Conservation (phyloP, 345 rosid genomes). For the Salix udensis region DNA sequence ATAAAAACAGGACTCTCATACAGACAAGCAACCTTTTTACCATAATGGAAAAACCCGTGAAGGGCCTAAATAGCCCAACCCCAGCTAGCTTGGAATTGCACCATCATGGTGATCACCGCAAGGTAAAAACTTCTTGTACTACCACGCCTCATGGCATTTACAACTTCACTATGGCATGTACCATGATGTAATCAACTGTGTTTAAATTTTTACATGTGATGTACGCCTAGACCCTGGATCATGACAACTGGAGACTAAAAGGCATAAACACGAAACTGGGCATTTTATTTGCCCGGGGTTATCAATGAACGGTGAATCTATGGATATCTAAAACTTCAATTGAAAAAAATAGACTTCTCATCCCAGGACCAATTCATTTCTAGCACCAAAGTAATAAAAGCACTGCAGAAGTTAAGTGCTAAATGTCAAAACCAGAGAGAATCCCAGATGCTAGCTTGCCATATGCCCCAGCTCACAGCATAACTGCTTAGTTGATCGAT, state of each 20-base stretch:
- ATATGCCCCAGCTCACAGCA: not conserved
- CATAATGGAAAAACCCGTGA: not conserved
- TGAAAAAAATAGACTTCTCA: not conserved
- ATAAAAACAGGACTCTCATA: not conserved
- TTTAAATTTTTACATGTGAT: not conserved
- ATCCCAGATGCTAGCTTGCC: not conserved
- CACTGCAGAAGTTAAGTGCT: not conserved
- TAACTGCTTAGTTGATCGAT: not conserved
- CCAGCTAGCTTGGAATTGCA: not conserved
- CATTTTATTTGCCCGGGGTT: not conserved
- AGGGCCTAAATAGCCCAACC: not conserved
- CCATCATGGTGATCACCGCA: not conserved
- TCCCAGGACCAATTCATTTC: not conserved
- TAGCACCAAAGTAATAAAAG: not conserved
- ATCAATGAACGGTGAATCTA: not conserved
- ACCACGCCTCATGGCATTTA: not conserved
- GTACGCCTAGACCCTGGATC: not conserved
- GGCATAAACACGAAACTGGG: not conserved
- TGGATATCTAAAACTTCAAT: not conserved
- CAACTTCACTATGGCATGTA: not conserved
- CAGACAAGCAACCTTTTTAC: not conserved
- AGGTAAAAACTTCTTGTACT: not conserved
- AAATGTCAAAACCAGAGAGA: not conserved
- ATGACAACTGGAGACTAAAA: not conserved
- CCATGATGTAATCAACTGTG: not conserved